These are phyloP conservation scores for Scalesia atractyloides DNA, from an alignment of 129 eudicot species.

Conservation along the genomic window DNA sequence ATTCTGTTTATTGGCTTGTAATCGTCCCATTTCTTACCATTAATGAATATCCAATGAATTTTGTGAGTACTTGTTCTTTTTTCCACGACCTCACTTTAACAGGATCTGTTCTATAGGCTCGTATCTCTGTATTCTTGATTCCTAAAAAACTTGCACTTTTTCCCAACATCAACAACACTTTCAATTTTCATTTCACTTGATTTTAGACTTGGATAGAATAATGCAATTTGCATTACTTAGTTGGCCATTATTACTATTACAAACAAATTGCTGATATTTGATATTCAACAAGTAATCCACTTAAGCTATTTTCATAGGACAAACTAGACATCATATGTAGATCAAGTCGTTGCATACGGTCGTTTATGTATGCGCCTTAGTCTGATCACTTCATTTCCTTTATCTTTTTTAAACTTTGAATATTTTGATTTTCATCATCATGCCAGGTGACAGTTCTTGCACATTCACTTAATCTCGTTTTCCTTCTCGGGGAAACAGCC, in stretches of 20 bases:
- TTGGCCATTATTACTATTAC: not conserved
- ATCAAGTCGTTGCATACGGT: slow-evolving; percentile 2
- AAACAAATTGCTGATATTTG: not conserved
- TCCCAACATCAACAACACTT: not conserved
- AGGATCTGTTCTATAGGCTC: too few species aligned
- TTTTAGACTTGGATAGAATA: slow-evolving; percentile 11
- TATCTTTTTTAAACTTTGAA: slow-evolving; percentile 16
- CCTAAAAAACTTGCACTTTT: too few species aligned
- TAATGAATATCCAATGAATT: slow-evolving; percentile 52
- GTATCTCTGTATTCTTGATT: too few species aligned
- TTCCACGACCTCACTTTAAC: not conserved
- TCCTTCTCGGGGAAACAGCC: slow-evolving; percentile 82
- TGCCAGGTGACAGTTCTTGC: slow-evolving; percentile 67
- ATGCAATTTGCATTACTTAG: not conserved
- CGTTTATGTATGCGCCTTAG: not conserved
- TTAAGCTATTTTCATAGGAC: not conserved
- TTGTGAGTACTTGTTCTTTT: slow-evolving; percentile 50
- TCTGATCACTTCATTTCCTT: not conserved
- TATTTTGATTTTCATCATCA: slow-evolving; percentile 11
- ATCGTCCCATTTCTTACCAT: slow-evolving; percentile 73
- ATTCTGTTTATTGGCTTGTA: slow-evolving; percentile 72
- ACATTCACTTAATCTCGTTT: slow-evolving; percentile 69
- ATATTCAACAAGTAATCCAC: not conserved
- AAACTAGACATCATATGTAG: slow-evolving; percentile 1
- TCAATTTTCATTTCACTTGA: slow-evolving; percentile 1